Percentiles rank a stretch among this genome's conserved stretches.
Evolutionary conservation across 2,329 filamentous ascomycete species (phyloP).

Genomic region (Endothia cerciana): DNA sequence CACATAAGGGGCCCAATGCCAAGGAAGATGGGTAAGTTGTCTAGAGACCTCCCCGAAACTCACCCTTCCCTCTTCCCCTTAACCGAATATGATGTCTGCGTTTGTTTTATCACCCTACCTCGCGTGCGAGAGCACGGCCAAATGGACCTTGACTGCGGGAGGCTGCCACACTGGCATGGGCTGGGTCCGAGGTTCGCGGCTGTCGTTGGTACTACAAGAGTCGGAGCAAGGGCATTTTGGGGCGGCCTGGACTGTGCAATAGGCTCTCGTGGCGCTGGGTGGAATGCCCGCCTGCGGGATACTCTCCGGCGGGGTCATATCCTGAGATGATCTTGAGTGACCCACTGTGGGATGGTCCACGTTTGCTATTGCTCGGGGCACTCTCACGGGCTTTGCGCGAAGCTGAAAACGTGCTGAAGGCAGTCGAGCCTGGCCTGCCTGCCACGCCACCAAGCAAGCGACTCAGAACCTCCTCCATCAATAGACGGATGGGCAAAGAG

Average conservation of each 20-base stretch:
- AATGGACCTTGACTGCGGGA: conserved; percentile 1
- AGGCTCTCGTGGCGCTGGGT: neutral
- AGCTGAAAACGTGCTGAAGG: neutral
- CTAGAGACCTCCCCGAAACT: neutral
- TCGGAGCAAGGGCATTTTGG: neutral
- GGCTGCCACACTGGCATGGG: neutral
- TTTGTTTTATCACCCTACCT: conserved; percentile 9
- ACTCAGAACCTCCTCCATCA: conserved; percentile 10
- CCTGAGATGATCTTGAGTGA: neutral
- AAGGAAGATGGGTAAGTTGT: conserved; percentile 90
- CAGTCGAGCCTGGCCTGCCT: neutral
- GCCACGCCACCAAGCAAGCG: conserved; percentile 16
- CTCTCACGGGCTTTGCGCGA: neutral
- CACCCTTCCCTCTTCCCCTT: conserved; percentile 32
- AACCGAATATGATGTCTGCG: conserved; percentile 10
- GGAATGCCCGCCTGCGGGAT: neutral
- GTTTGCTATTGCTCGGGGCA: neutral
- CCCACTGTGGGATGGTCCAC: neutral
- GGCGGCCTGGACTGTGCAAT: neutral
- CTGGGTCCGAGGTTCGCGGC: neutral
- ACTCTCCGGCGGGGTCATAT: neutral
- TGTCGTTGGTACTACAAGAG: conserved; percentile 2
- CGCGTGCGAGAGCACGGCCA: neutral
- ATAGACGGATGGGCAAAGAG: conserved; percentile 16
- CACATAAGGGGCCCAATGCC: conserved; percentile 63